These are phyloP conservation scores for Verticillium klebahnii DNA, from an alignment of 2,329 filamentous ascomycete species.

Conservation along the genomic window DNA sequence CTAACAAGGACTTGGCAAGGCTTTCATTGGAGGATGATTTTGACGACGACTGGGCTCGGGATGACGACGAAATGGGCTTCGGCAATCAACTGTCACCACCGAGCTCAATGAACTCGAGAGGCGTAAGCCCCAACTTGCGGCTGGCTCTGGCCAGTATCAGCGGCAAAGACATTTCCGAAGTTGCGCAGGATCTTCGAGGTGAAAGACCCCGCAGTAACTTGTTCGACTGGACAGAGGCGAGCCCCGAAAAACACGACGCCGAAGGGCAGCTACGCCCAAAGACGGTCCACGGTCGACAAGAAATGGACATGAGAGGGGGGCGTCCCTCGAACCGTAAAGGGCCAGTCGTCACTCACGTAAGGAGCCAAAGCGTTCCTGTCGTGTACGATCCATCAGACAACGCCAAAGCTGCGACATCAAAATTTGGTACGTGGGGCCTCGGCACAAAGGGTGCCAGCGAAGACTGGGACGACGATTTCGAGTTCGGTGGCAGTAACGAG, in stretches of 20 bases:
- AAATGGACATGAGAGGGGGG: constrained; percentile 65
- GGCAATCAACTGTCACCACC: constrained; percentile 56
- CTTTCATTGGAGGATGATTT: constrained; percentile 58
- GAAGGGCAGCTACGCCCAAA: constrained; percentile 60
- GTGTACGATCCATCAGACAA: constrained; percentile 58
- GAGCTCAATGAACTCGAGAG: constrained; percentile 47
- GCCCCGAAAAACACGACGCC: constrained; percentile 55
- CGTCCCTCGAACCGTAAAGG: constrained; percentile 62
- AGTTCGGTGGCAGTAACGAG: constrained; percentile 54
- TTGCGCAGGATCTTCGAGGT: constrained; percentile 15
- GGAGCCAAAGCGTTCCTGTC: constrained; percentile 77
- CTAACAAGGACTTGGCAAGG: constrained; percentile 39
- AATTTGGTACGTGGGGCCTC: constrained; percentile 79
- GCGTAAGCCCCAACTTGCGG: constrained; percentile 48
- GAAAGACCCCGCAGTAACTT: constrained; percentile 63
- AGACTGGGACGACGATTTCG: constrained; percentile 88
- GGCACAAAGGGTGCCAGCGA: constrained; percentile 77
- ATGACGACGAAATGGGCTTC: constrained; percentile 48
- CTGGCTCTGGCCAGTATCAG: constrained; percentile 50
- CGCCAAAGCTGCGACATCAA: constrained; percentile 51
- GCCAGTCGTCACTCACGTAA: constrained; percentile 65
- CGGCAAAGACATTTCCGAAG: constrained; percentile 36
- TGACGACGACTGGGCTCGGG: constrained; percentile 57
- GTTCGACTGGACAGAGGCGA: constrained; percentile 74
- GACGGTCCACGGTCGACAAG: constrained; percentile 73